These are phyloP conservation scores for Teunomyces atbi DNA, from an alignment of 805 yeast species.

Conservation along the genomic window DNA sequence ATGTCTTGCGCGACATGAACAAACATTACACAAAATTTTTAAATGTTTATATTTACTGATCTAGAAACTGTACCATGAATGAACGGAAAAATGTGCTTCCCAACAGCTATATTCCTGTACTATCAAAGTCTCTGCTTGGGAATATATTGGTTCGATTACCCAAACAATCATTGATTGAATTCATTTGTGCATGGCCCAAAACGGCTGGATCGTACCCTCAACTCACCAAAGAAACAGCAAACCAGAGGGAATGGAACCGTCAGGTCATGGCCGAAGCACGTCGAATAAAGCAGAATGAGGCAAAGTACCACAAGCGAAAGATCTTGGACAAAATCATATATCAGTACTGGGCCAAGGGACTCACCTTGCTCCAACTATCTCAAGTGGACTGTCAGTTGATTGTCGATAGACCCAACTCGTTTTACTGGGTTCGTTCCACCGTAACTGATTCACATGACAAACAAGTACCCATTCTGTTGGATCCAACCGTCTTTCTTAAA, in stretches of 20 bases:
- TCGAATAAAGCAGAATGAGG: constrained; percentile 7
- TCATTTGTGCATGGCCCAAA: constrained; percentile 35
- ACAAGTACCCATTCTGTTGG: constrained; percentile 36
- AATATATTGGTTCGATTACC: constrained; percentile 29
- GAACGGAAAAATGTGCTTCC: constrained; percentile 32
- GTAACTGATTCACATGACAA: constrained; percentile 35
- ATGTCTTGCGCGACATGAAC: background rate
- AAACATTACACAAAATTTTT: background rate
- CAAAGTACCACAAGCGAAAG: constrained; percentile 25
- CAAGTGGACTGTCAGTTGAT: constrained; percentile 67
- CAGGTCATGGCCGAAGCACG: constrained; percentile 17
- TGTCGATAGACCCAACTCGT: constrained; percentile 54
- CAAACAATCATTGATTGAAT: constrained; percentile 30
- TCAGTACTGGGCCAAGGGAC: constrained; percentile 54
- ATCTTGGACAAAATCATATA: constrained; percentile 46
- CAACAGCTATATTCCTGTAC: constrained; percentile 37
- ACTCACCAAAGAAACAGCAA: constrained; percentile 10
- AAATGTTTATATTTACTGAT: background rate
- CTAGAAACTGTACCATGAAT: constrained; percentile 1
- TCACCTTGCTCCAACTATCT: constrained; percentile 64
- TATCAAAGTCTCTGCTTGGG: constrained; percentile 18
- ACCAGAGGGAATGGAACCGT: constrained; percentile 22
- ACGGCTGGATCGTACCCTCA: constrained; percentile 23
- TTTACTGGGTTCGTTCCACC: constrained; percentile 49
- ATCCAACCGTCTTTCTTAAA: constrained; percentile 53